Base-by-base conservation (phyloP, 495 filamentous ascomycete genomes). In the Xylaria intraflava region DNA sequence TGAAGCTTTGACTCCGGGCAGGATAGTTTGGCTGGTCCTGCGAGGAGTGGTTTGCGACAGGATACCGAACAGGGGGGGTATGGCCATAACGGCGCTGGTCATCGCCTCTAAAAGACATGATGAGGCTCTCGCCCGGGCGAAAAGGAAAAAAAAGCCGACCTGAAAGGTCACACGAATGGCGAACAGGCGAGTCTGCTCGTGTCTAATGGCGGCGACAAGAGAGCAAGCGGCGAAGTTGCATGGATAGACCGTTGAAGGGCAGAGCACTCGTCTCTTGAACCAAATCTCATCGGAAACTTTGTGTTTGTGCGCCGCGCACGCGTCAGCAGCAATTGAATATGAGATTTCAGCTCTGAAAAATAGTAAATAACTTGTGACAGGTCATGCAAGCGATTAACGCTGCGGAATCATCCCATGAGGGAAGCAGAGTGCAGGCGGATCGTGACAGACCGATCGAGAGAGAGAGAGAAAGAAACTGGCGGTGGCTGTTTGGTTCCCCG, bases 1-100 rank as follows among this genome's bases (percentile, higher is more conserved):
- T 85, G 70, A 86, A 92, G 66, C 89, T 92, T 46, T 82, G 77
- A 48, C 83, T 82, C 53, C 84, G 77, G 29, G 79, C 72, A 40
- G 75, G 65, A 57, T 73, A 70, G 19, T 62, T 31, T 5, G 55
- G 46, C 42, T 66, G 65, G 45, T 76, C 68, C 47, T 67, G 57
- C 14, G 65, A 56, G 22, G 58, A 43, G 51, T 66, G 60, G 53
- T 64, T 62, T 30, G 71, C 66, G 46, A 74, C 71, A 14, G 76
- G 72, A 54, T 82, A 82, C 64, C 79, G 78, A 10, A 78, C 78
- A 22, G 78, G 78, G 51, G 78, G 78, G 1, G 80, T 64, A 66
- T 80, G 73, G 66, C 78, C 78, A 52, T 82, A 80, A 12, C 78
- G 75, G 64, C 75, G 75, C 59, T 75, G 73, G 49, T 80, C 76